Percentiles rank a stretch among this genome's conserved stretches.
Evolutionary conservation across 768 basidiomycete genomes (phyloP).

Genomic region (Exsudoporus frostii): DNA sequence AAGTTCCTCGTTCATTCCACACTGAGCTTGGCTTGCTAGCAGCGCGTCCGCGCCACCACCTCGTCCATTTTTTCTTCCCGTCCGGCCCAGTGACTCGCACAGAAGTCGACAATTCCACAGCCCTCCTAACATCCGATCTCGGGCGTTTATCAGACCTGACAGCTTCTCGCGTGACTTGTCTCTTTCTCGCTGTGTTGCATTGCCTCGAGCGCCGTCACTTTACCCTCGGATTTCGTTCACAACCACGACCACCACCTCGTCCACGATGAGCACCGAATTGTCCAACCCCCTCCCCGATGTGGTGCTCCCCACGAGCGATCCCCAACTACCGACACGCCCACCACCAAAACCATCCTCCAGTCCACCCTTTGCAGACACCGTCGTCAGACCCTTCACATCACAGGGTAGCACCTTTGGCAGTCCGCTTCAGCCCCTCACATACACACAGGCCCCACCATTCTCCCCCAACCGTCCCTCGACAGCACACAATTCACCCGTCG

Average conservation of each 20-base stretch:
- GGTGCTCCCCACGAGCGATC: not conserved
- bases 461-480: conserved; percentile 21
- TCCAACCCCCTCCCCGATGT: not conserved
- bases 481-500: conserved; percentile 6
- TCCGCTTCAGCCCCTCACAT: conserved; percentile 5
- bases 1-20: not conserved
- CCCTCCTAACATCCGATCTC: not conserved
- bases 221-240: not conserved
- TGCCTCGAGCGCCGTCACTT: not conserved
- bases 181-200: not conserved
- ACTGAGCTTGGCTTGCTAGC: no score
- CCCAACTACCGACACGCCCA: not conserved
- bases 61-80: not conserved
- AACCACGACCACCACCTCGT: not conserved
- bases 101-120: not conserved
- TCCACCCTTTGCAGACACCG: conserved; percentile 26
- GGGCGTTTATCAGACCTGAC: not conserved
- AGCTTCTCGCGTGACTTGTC: not conserved
- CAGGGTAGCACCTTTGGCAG: conserved; percentile 20
- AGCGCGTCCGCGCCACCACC: no score
- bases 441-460: not conserved
- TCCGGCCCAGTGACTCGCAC: no score
- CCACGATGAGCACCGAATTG: not conserved
- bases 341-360: conserved; percentile 5
- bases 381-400: conserved; percentile 29